phyloP scores from a whole-genome alignment of 805 yeast species.

The Candida bentonensis region DNA sequence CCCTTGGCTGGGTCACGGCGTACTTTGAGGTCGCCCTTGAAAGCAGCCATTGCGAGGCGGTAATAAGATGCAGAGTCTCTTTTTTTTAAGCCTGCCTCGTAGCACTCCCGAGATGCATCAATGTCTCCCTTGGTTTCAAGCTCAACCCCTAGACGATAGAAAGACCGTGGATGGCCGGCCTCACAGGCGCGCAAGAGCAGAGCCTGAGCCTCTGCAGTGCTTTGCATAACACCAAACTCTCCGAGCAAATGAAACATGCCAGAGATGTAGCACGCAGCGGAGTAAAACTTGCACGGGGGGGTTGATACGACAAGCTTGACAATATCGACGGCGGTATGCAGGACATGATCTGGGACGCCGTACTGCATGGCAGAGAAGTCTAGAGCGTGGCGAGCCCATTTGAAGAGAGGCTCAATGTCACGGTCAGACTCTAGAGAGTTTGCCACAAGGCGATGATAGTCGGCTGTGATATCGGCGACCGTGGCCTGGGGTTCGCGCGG shows the following conservation, averaged over 20 bases:
- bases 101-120: slow-evolving; percentile 19
- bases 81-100: slow-evolving; percentile 21
- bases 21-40: slow-evolving; percentile 20
- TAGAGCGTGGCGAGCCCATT: slow-evolving; percentile 17
- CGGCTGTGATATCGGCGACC: background rate
- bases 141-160: slow-evolving; percentile 23
- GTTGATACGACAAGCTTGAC: slow-evolving; percentile 10
- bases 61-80: slow-evolving; percentile 26
- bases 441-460: background rate
- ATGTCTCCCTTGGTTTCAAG: slow-evolving; percentile 20
- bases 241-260: slow-evolving; percentile 18
- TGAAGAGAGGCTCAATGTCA: slow-evolving; percentile 7
- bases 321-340: slow-evolving; percentile 12
- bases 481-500: background rate
- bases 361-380: slow-evolving; percentile 17
- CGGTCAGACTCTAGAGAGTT: background rate
- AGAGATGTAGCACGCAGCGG: slow-evolving; percentile 16
- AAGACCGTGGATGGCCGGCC: slow-evolving; percentile 20
- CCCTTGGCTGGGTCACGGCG: slow-evolving; percentile 15
- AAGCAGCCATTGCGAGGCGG: slow-evolving; percentile 22
- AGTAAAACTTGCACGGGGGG: slow-evolving; percentile 9
- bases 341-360: slow-evolving; percentile 9
- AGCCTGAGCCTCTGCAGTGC: slow-evolving; percentile 12
- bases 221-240: slow-evolving; percentile 9
- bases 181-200: slow-evolving; percentile 11